These are phyloP conservation scores for Monilinia polystroma DNA, from an alignment of 2,329 filamentous ascomycete genomes.

Conservation along the genomic window DNA sequence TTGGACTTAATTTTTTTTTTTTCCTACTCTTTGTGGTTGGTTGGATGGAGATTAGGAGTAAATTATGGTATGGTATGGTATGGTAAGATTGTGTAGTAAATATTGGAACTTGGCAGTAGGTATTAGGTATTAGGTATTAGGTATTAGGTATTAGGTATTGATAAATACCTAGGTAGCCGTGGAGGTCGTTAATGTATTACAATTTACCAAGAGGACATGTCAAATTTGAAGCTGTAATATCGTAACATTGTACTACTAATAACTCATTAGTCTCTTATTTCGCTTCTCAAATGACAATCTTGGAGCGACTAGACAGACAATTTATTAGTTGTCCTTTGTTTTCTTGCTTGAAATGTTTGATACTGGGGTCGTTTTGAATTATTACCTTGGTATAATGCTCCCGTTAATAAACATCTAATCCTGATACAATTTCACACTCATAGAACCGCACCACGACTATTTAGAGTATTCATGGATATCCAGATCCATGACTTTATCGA, in stretches of 20 bases:
- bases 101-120: neutral
- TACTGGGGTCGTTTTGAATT: slow-evolving; percentile 13
- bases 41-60: neutral
- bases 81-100: neutral
- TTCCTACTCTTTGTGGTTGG: neutral
- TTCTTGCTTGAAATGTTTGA: slow-evolving; percentile 9
- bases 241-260: neutral
- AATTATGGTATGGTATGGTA: neutral
- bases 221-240: neutral
- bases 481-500: neutral
- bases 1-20: neutral
- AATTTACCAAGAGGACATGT: neutral
- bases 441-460: neutral
- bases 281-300: neutral
- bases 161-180: no score
- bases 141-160: neutral
- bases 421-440: slow-evolving; percentile 20
- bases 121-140: neutral
- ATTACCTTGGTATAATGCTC: neutral
- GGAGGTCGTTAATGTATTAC: neutral
- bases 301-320: no score
- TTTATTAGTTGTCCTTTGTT: neutral
- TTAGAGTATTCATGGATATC: neutral
- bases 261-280: neutral
- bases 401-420: slow-evolving; percentile 1